These are phyloP conservation scores for Oryza rufipogon DNA, from an alignment of 176 grass and related monocot species.

Conservation along the genomic window DNA sequence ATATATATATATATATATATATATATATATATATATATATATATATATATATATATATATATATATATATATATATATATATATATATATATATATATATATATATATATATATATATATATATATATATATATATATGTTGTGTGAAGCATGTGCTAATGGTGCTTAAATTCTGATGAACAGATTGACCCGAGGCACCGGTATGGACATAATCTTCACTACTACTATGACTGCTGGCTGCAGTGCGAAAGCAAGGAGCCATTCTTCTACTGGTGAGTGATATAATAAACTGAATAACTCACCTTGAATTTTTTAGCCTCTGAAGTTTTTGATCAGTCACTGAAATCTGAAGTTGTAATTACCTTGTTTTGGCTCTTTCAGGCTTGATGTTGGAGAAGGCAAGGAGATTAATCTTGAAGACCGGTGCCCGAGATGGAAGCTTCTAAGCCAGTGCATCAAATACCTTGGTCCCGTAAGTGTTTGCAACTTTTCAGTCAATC, in stretches of 20 bases:
- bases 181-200: constrained; percentile 98
- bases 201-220: constrained; percentile 93
- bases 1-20: too few species aligned
- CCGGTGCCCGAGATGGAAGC: constrained; percentile 63
- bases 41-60: too few species aligned
- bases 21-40: background rate
- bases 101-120: too few species aligned
- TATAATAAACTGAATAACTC: background rate
- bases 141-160: constrained; percentile 16
- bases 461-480: constrained; percentile 85
- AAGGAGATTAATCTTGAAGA: constrained; percentile 84
- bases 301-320: background rate
- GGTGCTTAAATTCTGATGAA: background rate
- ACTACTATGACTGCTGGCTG: constrained; percentile 93
- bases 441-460: constrained; percentile 94
- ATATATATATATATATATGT: background rate
- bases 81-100: too few species aligned
- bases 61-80: too few species aligned
- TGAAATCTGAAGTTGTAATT: constrained; percentile 6
- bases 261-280: constrained; percentile 91
- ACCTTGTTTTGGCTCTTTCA: constrained; percentile 17
- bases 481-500: background rate
- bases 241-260: constrained; percentile 86
- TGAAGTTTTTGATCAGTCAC: background rate
- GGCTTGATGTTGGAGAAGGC: constrained; percentile 93